phyloP scores from a whole-genome alignment of 78 protist genomes.

The Acrasis kona region DNA sequence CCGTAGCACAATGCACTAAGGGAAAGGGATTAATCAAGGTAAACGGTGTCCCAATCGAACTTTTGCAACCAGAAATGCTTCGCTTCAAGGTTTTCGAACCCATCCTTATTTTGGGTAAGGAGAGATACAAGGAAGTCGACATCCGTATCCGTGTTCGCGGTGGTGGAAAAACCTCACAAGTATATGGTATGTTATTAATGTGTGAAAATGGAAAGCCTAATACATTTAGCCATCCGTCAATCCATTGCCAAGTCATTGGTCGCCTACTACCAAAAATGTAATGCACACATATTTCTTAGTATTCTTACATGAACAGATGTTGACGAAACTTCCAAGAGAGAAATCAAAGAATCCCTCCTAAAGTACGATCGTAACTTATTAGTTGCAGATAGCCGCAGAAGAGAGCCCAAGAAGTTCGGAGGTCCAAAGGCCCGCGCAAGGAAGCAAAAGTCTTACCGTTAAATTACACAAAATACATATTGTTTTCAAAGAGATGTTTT shows the following conservation, averaged over 20 bases:
- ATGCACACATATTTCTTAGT: too few relatives aligned
- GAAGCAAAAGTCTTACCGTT: constrained; percentile 98
- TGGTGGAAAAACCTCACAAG: constrained; percentile 94
- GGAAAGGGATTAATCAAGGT: constrained; percentile 93
- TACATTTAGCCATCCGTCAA: constrained; percentile 97
- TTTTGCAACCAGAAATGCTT: constrained; percentile 85
- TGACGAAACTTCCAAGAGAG: constrained; percentile 90
- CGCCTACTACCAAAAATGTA: constrained; percentile 97
- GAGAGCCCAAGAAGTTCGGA: constrained; percentile 99
- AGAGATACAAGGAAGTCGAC: constrained; percentile 79
- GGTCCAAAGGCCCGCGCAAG: constrained; percentile 99
- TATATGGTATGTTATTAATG: too few relatives aligned
- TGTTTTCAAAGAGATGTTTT: too few relatives aligned
- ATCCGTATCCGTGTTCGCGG: constrained; percentile 97
- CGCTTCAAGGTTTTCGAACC: constrained; percentile 96
- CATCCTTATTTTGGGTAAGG: constrained; percentile 84
- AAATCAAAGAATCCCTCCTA: constrained; percentile 81
- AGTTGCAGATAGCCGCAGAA: constrained; percentile 99
- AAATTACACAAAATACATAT: too few relatives aligned
- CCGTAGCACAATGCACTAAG: constrained; percentile 86
- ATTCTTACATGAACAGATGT: constrained; percentile 51
- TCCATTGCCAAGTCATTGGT: constrained; percentile 95
- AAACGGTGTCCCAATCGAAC: constrained; percentile 93
- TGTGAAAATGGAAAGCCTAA: too few relatives aligned
- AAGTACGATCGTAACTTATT: constrained; percentile 92